Percentiles rank a stretch among this genome's conserved stretches.
Conservation (phyloP, 2,329 filamentous ascomycete species). For the Aspergillus hortae region DNA sequence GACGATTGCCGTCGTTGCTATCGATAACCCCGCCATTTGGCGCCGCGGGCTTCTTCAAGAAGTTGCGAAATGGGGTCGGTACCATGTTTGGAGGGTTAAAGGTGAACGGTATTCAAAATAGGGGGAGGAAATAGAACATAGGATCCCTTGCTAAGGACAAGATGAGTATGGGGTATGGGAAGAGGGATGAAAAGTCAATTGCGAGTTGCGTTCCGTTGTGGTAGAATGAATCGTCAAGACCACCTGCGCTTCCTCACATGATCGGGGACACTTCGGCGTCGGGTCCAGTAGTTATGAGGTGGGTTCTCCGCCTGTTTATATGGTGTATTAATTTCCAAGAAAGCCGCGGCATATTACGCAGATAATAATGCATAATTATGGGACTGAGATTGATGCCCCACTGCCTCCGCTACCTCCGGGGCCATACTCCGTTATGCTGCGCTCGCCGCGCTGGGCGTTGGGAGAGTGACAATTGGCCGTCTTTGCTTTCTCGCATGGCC, state of each 20-base stretch:
- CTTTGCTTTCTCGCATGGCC: no score
- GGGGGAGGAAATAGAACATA: no score
- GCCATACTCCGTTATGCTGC: no score
- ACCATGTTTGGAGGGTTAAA: neutral
- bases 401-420: no score
- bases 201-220: neutral
- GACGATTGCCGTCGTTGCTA: constrained; percentile 51
- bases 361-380: no score
- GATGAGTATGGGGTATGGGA: neutral
- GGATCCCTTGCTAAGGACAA: neutral
- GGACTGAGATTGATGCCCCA: no score
- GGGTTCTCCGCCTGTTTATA: constrained; percentile 8
- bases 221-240: neutral
- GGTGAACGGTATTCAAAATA: neutral
- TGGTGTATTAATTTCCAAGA: neutral
- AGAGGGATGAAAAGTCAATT: neutral
- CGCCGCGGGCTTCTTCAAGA: constrained; percentile 60
- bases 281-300: constrained; percentile 14
- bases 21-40: constrained; percentile 33
- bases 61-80: constrained; percentile 61
- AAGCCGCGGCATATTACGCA: no score
- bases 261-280: constrained; percentile 18
- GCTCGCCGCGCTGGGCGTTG: no score
- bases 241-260: constrained; percentile 9
- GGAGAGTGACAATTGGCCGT: no score